Percentiles rank a stretch among this genome's conserved stretches.
phyloP scores from a whole-genome alignment of 2,329 filamentous ascomycete genomes.

The Herpotrichia juniperi region DNA sequence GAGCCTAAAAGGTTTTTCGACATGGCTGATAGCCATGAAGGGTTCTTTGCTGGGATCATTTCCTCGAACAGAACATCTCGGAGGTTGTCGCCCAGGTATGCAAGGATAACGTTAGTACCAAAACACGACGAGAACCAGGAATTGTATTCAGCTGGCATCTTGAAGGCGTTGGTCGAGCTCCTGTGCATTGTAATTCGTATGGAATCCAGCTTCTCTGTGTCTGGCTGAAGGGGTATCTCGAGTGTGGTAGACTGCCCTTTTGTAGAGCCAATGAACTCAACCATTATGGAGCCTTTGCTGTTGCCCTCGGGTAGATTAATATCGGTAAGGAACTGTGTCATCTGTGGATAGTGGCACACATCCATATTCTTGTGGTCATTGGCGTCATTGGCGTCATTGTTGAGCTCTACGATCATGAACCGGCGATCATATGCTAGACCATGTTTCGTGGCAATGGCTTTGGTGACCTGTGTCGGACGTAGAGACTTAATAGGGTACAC shows the following conservation, averaged over 20 bases:
- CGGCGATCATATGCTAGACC: conserved; percentile 54
- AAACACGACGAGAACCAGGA: conserved; percentile 54
- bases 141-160: conserved; percentile 50
- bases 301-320: conserved; percentile 38
- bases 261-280: conserved; percentile 48
- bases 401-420: conserved; percentile 50
- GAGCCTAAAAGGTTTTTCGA: conserved; percentile 20
- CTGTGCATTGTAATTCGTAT: conserved; percentile 52
- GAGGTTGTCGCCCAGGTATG: conserved; percentile 50
- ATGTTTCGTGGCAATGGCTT: conserved; percentile 49
- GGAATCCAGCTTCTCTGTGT: conserved; percentile 38
- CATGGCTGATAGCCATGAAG: conserved; percentile 41
- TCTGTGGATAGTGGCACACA: conserved; percentile 46
- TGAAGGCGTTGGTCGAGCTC: conserved; percentile 49
- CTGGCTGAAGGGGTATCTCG: conserved; percentile 49
- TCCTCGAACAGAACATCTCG: conserved; percentile 49
- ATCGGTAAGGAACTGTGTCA: conserved; percentile 49
- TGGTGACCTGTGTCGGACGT: conserved; percentile 44
- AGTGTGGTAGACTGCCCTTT: conserved; percentile 34
- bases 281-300: conserved; percentile 38
- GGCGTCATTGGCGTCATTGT: conserved; percentile 20
- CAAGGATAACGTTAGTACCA: conserved; percentile 50
- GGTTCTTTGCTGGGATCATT: conserved; percentile 24
- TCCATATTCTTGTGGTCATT: conserved; percentile 51
- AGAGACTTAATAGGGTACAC: conserved; percentile 57